These are phyloP conservation scores for Ogataea nitratoaversa DNA, from an alignment of 805 yeast genomes.

Conservation along the genomic window DNA sequence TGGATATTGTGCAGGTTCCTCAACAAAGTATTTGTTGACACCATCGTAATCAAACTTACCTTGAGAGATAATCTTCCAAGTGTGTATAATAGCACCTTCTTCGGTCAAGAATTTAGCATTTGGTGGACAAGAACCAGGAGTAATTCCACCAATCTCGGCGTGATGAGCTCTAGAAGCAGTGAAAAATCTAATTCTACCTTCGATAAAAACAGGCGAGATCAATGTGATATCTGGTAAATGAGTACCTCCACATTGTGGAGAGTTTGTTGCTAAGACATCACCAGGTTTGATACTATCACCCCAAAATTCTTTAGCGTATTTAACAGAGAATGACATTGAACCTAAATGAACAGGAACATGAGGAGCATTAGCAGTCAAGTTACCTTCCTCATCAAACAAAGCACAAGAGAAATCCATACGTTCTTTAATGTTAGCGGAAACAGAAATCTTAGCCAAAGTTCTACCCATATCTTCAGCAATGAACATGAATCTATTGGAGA, in stretches of 20 bases:
- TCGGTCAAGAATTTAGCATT: slow-evolving; percentile 48
- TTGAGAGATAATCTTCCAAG: slow-evolving; percentile 45
- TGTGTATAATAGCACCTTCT: slow-evolving; percentile 53
- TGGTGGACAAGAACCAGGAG: slow-evolving; percentile 56
- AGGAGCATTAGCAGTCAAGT: slow-evolving; percentile 43
- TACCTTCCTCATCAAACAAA: slow-evolving; percentile 41
- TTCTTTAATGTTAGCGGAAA: slow-evolving; percentile 44
- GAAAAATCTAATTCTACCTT: slow-evolving; percentile 44
- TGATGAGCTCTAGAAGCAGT: slow-evolving; percentile 60
- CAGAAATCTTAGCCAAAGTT: slow-evolving; percentile 41
- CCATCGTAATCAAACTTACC: slow-evolving; percentile 54
- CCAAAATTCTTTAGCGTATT: slow-evolving; percentile 36
- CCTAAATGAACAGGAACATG: slow-evolving; percentile 46
- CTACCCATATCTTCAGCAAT: slow-evolving; percentile 48
- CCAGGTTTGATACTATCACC: slow-evolving; percentile 35
- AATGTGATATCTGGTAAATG: slow-evolving; percentile 52
- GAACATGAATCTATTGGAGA: slow-evolving; percentile 45
- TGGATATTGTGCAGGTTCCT: slow-evolving; percentile 44
- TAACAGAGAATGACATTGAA: slow-evolving; percentile 42
- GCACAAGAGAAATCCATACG: slow-evolving; percentile 48
- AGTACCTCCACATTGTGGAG: slow-evolving; percentile 43
- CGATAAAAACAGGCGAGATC: slow-evolving; percentile 50
- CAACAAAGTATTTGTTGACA: slow-evolving; percentile 40
- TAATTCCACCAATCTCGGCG: slow-evolving; percentile 59
- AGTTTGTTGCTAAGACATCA: slow-evolving; percentile 40